Conservation (phyloP, 164 flowering plant genomes). For the Umbilicus rupestris region DNA sequence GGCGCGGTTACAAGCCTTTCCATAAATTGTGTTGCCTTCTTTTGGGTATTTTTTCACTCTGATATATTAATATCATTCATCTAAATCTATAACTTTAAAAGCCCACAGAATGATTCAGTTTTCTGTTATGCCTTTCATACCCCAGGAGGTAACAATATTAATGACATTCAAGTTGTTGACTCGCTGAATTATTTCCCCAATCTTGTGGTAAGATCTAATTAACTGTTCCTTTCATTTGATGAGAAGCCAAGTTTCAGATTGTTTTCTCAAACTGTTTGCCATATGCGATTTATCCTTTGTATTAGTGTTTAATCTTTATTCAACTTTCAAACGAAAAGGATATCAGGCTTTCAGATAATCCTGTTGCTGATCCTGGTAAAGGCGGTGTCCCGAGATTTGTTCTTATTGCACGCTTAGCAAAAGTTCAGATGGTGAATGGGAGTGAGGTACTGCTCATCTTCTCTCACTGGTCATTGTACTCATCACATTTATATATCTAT, state of each 20-base stretch:
- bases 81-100: background rate
- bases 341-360: constrained; percentile 82
- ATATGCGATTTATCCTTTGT: background rate
- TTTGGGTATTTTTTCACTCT: constrained; percentile 39
- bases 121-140: constrained; percentile 13
- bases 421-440: constrained; percentile 72
- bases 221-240: too few relatives aligned
- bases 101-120: background rate
- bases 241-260: background rate
- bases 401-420: constrained; percentile 69
- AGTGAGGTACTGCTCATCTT: constrained; percentile 60
- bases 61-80: background rate
- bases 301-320: constrained; percentile 8
- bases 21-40: constrained; percentile 69
- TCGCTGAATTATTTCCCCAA: constrained; percentile 65
- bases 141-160: constrained; percentile 71
- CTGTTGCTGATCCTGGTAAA: constrained; percentile 60
- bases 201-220: constrained; percentile 43
- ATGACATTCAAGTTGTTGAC: constrained; percentile 60
- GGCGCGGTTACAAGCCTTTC: constrained; percentile 37
- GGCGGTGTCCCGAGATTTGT: constrained; percentile 78
- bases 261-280: background rate
- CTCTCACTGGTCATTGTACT: background rate
- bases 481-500: background rate
- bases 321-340: constrained; percentile 39